Conservation (phyloP, 805 yeast species). For the Candida sakaeoensis region DNA sequence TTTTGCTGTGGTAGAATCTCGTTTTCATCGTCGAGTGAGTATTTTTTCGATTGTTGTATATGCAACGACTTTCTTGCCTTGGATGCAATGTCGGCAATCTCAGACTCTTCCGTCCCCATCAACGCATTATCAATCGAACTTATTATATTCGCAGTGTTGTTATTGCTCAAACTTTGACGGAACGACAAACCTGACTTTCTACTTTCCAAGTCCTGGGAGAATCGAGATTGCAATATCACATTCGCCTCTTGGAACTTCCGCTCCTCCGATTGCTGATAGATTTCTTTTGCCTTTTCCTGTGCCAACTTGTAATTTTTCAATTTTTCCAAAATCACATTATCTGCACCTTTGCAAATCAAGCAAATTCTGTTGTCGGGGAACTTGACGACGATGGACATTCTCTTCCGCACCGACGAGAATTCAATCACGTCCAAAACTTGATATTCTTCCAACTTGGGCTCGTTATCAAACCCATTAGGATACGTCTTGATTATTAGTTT, state of each 20-base stretch:
- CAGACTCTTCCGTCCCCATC: slow-evolving; percentile 43
- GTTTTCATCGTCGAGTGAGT: slow-evolving; percentile 30
- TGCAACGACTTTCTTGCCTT: slow-evolving; percentile 58
- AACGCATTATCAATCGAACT: slow-evolving; percentile 51
- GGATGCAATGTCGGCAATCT: slow-evolving; percentile 49
- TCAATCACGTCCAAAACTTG: slow-evolving; percentile 79
- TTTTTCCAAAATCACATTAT: slow-evolving; percentile 78
- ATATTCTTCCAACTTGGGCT: slow-evolving; percentile 64
- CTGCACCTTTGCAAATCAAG: slow-evolving; percentile 93
- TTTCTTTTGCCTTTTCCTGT: slow-evolving; percentile 57
- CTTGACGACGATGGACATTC: slow-evolving; percentile 86
- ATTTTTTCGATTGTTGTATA: slow-evolving; percentile 53
- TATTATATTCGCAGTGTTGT: slow-evolving; percentile 12
- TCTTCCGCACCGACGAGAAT: slow-evolving; percentile 80
- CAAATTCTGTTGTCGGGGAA: slow-evolving; percentile 76
- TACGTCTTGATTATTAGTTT: slow-evolving; percentile 67
- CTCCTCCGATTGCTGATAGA: slow-evolving; percentile 50
- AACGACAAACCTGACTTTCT: slow-evolving; percentile 31
- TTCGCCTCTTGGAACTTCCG: slow-evolving; percentile 81
- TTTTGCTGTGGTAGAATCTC: slow-evolving; percentile 3
- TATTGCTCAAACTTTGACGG: slow-evolving; percentile 24
- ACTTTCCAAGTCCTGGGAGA: slow-evolving; percentile 32
- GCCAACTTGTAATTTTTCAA: slow-evolving; percentile 60
- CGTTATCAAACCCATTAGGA: slow-evolving; percentile 73
- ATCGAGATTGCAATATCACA: slow-evolving; percentile 54